Conservation (phyloP, 2,329 filamentous ascomycete genomes). For the Penicillium sp. region DNA sequence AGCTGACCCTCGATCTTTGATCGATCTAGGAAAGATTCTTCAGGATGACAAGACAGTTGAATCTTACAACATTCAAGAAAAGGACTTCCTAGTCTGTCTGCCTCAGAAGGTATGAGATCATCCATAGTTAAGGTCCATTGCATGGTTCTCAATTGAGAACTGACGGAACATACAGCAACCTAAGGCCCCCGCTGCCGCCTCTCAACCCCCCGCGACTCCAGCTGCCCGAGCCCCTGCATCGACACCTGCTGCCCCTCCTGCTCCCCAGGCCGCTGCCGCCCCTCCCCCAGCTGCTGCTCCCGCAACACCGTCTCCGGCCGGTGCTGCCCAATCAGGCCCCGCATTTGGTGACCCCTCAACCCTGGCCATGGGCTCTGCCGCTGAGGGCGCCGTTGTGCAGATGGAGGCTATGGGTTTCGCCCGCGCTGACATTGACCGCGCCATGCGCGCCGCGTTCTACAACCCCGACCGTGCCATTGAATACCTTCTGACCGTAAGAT, state of each 20-base stretch:
- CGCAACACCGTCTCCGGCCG: constrained; percentile 51
- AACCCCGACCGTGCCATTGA: constrained; percentile 97
- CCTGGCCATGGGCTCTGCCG: constrained; percentile 82
- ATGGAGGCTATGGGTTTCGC: constrained; percentile 99
- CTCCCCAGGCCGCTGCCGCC: constrained; percentile 56
- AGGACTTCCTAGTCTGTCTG: constrained; percentile 99
- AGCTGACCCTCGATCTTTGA: constrained; percentile 8
- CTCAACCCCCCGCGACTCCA: constrained; percentile 42
- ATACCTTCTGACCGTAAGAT: constrained; percentile 80
- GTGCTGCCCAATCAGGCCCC: constrained; percentile 43
- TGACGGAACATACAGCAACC: constrained; percentile 53
- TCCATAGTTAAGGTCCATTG: background rate
- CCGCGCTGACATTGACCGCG: constrained; percentile 81
- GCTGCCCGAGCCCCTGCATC: constrained; percentile 38
- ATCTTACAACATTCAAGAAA: constrained; percentile 98
- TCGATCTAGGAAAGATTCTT: constrained; percentile 81
- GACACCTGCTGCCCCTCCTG: constrained; percentile 49
- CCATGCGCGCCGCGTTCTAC: constrained; percentile 94
- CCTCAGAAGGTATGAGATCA: constrained; percentile 75
- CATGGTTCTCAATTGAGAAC: background rate
- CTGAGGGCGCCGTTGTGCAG: constrained; percentile 78
- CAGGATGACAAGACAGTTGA: constrained; percentile 97
- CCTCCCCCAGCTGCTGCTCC: constrained; percentile 51
- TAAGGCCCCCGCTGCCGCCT: constrained; percentile 58
- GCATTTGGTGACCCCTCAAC: constrained; percentile 72